Percentiles rank a stretch among this genome's conserved stretches.
Conservation (phyloP, 805 yeast genomes). For the Candida stauntonica region DNA sequence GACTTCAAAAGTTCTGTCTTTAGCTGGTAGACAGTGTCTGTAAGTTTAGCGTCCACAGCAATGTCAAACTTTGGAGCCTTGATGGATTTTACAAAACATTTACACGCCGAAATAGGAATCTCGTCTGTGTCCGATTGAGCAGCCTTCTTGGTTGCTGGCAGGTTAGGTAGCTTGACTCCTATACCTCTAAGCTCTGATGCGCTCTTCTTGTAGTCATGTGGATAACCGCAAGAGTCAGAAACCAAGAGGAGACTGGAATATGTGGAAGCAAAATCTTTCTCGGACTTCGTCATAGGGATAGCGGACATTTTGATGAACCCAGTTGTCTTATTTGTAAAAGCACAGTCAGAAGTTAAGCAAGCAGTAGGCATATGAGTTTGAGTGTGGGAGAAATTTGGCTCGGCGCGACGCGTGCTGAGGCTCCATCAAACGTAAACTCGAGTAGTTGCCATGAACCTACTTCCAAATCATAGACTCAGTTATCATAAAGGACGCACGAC, state of each 20-base stretch:
- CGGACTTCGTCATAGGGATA: constrained; percentile 12
- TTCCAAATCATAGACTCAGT: background rate
- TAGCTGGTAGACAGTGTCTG: constrained; percentile 31
- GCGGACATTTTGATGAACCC: constrained; percentile 14
- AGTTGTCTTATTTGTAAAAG: too few species aligned
- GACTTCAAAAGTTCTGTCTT: constrained; percentile 27
- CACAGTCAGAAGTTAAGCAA: too few species aligned
- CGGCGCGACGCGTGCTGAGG: too few species aligned
- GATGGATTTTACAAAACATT: constrained; percentile 54
- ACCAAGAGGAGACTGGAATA: constrained; percentile 20
- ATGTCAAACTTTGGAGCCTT: constrained; percentile 64
- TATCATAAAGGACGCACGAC: background rate
- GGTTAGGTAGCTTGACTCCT: constrained; percentile 36
- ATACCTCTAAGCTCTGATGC: constrained; percentile 9
- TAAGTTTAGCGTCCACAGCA: constrained; percentile 21
- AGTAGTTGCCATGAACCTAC: background rate
- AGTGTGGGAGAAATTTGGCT: too few species aligned
- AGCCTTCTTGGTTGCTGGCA: constrained; percentile 25
- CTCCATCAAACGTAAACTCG: background rate
- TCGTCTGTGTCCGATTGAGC: background rate
- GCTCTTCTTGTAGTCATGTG: constrained; percentile 14
- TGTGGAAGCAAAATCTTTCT: constrained; percentile 18
- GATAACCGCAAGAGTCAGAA: constrained; percentile 7
- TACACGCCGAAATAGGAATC: background rate
- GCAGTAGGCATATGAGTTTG: too few species aligned